These are phyloP conservation scores for Saccharomycopsis vini DNA, from an alignment of 805 yeast species.

Conservation along the genomic window DNA sequence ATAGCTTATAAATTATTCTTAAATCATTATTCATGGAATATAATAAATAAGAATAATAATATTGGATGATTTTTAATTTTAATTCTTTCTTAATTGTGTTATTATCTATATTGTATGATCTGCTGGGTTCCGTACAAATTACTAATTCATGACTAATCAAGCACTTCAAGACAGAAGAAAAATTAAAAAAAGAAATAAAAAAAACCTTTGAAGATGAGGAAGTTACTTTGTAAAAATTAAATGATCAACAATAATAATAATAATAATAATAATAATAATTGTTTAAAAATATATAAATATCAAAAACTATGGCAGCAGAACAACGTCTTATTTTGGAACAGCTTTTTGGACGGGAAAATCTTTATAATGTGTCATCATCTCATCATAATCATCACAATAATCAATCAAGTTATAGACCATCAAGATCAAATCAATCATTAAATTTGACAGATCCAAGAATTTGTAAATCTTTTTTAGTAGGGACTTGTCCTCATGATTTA, in stretches of 20 bases:
- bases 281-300: too few relatives aligned
- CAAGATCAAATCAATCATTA: slow-evolving; percentile 9
- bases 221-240: background rate
- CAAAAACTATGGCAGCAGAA: slow-evolving; percentile 20
- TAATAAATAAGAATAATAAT: too few relatives aligned
- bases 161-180: background rate
- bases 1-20: too few relatives aligned
- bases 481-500: slow-evolving; percentile 77
- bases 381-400: too few relatives aligned
- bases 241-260: background rate
- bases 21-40: too few relatives aligned
- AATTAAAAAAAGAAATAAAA: too few relatives aligned
- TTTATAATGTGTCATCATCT: background rate
- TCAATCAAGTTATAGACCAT: background rate
- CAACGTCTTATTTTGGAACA: slow-evolving; percentile 17
- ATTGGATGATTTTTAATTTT: too few relatives aligned
- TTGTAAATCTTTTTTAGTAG: slow-evolving; percentile 78
- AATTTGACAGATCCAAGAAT: slow-evolving; percentile 46
- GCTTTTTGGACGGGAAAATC: slow-evolving; percentile 18
- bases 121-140: too few relatives aligned
- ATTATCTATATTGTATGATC: too few relatives aligned
- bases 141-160: too few relatives aligned
- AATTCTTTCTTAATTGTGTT: too few relatives aligned
- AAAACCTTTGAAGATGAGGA: background rate
- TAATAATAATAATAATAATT: too few relatives aligned